Evolutionary conservation across 1,284 basidiomycete genomes (phyloP).

Genomic region (Coniferiporia weirii): DNA sequence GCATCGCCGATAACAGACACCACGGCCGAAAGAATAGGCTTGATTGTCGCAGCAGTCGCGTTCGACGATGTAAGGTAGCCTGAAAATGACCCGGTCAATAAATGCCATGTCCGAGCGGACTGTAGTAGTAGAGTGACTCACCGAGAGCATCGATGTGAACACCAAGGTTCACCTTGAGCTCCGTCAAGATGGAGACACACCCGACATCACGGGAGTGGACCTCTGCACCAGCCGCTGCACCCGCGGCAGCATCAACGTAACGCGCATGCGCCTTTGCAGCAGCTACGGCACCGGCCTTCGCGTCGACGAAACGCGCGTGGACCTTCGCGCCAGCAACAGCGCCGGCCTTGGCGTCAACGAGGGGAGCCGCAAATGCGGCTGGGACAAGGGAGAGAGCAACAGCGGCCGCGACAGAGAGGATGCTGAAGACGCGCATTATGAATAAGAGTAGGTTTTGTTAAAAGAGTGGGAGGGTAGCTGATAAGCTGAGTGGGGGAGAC

Average conservation of each 20-base stretch:
- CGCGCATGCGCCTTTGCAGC: neutral
- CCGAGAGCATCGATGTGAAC: neutral
- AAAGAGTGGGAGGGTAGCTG: neutral
- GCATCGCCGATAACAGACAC: conserved; percentile 4
- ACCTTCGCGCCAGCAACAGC: neutral
- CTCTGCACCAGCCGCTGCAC: neutral
- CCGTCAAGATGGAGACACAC: neutral
- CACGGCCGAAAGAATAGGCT: neutral
- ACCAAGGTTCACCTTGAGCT: conserved; percentile 4
- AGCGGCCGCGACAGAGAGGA: neutral
- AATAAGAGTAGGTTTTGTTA: neutral
- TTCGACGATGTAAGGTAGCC: neutral
- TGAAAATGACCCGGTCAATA: no score
- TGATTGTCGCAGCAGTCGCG: conserved; percentile 1
- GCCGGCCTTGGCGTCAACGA: neutral
- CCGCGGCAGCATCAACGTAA: neutral
- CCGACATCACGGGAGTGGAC: neutral
- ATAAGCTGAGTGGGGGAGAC: neutral
- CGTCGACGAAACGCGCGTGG: neutral
- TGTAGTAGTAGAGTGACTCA: no score
- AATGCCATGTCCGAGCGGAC: no score
- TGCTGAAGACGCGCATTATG: neutral
- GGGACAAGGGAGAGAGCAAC: neutral
- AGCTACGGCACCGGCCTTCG: neutral
- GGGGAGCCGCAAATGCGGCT: neutral